These are phyloP conservation scores for Gossypium thurberi DNA, from an alignment of 345 rosid species.

Conservation along the genomic window DNA sequence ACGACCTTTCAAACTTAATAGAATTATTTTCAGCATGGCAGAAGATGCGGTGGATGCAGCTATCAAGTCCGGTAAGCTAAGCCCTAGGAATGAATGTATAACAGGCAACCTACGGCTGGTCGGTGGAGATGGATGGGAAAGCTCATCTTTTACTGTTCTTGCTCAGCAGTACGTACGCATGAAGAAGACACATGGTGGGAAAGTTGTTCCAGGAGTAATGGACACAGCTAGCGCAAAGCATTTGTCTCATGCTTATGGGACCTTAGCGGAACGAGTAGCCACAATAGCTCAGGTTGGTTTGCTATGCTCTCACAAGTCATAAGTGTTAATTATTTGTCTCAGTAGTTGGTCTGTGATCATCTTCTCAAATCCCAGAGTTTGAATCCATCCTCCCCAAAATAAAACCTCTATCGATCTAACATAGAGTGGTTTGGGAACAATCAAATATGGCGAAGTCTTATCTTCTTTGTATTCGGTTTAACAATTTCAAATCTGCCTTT, in stretches of 20 bases:
- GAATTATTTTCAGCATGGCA: constrained; percentile 78
- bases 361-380: no score
- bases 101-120: constrained; percentile 60
- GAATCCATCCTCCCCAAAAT: no score
- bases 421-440: not conserved
- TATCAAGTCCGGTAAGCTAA: constrained; percentile 67
- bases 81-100: constrained; percentile 52
- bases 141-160: constrained; percentile 72
- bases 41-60: constrained; percentile 96
- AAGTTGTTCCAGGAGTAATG: constrained; percentile 84
- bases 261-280: constrained; percentile 74
- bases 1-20: constrained; percentile 17
- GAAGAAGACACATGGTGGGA: constrained; percentile 69
- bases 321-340: not conserved
- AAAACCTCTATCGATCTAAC: not conserved
- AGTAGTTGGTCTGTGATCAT: not conserved
- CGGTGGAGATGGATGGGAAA: constrained; percentile 94
- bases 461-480: not conserved
- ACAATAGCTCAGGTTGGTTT: constrained; percentile 77
- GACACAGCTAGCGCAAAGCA: constrained; percentile 88
- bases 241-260: constrained; percentile 90
- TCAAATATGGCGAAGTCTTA: no score
- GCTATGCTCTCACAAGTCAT: not conserved
- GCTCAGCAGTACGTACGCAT: constrained; percentile 84
- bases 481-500: not conserved